Conservation (phyloP, 331 rosid genomes). For the Malus hybrid region DNA sequence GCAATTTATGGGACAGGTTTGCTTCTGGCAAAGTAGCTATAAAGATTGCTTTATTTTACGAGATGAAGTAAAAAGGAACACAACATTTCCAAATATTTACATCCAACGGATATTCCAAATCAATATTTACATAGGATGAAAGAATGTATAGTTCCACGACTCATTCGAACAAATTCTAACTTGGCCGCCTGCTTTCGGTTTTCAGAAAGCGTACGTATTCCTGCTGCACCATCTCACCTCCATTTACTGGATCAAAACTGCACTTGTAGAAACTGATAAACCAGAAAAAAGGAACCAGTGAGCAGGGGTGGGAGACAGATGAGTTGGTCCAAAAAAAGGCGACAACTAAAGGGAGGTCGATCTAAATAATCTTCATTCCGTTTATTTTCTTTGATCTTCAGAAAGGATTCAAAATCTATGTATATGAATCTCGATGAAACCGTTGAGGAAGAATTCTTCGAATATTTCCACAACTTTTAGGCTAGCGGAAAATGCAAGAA, state of each 20-base stretch:
- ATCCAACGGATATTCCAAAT: conserved; percentile 15
- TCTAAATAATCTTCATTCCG: background rate
- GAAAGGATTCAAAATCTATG: background rate
- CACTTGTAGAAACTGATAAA: conserved; percentile 69
- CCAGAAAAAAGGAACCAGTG: background rate
- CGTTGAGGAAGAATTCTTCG: background rate
- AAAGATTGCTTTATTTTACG: conserved; percentile 2
- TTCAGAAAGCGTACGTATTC: conserved; percentile 67
- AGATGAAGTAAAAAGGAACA: background rate
- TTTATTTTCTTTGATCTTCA: no score
- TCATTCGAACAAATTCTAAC: conserved; percentile 12
- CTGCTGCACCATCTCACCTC: conserved; percentile 82
- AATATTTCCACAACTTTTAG: background rate
- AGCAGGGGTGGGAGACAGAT: background rate
- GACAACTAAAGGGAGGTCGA: background rate
- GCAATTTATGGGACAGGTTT: background rate
- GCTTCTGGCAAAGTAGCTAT: background rate
- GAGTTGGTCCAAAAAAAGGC: background rate
- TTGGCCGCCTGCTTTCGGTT: conserved; percentile 26
- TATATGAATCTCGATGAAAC: background rate
- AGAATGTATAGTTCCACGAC: conserved; percentile 9
- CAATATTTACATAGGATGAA: conserved; percentile 32
- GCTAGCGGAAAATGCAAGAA: background rate
- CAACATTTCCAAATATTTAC: conserved; percentile 4
- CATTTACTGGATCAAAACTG: conserved; percentile 67